These are phyloP conservation scores for Aspergillus sp. DNA, from an alignment of 2,329 filamentous ascomycete species.

Conservation along the genomic window DNA sequence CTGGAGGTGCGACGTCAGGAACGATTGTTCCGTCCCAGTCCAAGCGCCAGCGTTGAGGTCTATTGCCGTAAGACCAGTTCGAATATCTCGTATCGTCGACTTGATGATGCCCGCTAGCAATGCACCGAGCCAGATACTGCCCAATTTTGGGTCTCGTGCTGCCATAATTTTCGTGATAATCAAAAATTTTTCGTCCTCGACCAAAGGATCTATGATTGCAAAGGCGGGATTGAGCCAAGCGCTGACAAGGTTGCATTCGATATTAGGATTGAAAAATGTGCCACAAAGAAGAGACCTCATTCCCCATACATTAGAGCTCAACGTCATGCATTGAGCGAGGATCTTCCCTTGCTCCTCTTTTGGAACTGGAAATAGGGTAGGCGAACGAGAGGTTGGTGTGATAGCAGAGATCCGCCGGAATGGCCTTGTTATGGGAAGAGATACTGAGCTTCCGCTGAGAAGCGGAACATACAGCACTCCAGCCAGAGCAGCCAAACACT, in stretches of 20 bases:
- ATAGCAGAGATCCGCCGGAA: background rate
- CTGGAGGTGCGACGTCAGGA: background rate
- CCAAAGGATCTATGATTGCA: constrained; percentile 3
- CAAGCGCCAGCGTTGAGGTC: background rate
- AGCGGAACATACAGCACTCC: constrained; percentile 1
- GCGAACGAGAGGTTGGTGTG: background rate
- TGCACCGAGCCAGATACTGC: background rate
- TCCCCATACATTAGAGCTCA: constrained; percentile 22
- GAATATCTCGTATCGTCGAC: background rate
- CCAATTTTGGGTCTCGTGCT: background rate
- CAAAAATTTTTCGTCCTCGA: too few species aligned
- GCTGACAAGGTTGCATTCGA: constrained; percentile 25
- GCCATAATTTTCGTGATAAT: too few species aligned
- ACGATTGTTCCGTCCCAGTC: constrained; percentile 1
- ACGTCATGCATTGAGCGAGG: background rate
- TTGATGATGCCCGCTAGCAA: background rate
- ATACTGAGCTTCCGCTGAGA: background rate
- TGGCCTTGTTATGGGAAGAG: background rate
- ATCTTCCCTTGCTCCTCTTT: background rate
- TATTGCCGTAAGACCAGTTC: background rate
- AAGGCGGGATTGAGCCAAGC: constrained; percentile 23
- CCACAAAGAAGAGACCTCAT: constrained; percentile 22
- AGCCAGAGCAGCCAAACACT: background rate
- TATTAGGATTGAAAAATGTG: constrained; percentile 22
- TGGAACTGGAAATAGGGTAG: background rate